phyloP scores from a whole-genome alignment of 305 asterid species.

The Fraxinus sp. region DNA sequence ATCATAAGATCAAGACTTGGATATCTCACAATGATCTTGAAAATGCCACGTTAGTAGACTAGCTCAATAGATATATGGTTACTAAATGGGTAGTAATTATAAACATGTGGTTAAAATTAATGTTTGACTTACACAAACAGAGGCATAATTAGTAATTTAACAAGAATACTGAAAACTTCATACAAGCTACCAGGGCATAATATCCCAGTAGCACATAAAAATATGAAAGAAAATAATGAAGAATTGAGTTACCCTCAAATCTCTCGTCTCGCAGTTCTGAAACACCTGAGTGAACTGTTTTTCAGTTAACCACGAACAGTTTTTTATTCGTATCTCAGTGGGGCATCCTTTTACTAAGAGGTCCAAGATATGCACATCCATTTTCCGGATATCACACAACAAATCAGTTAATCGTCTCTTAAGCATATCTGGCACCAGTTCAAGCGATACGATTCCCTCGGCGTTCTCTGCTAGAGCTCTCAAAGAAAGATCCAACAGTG shows the following conservation, averaged over 20 bases:
- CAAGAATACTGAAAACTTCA: background rate
- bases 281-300: constrained; percentile 45
- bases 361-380: constrained; percentile 43
- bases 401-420: constrained; percentile 48
- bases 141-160: background rate
- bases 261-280: constrained; percentile 36
- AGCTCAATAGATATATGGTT: background rate
- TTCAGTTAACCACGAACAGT: constrained; percentile 72
- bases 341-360: constrained; percentile 65
- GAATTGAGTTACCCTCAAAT: constrained; percentile 50
- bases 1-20: background rate
- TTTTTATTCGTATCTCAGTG: constrained; percentile 62
- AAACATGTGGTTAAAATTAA: background rate
- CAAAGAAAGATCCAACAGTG: constrained; percentile 62
- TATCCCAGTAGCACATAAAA: constrained; percentile 1
- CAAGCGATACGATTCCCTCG: constrained; percentile 61
- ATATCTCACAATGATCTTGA: background rate
- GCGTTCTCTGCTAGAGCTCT: constrained; percentile 62
- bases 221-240: constrained; percentile 16
- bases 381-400: constrained; percentile 59
- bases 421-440: constrained; percentile 57
- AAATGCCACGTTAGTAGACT: background rate
- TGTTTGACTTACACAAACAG: background rate
- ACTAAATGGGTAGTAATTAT: background rate
- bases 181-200: constrained; percentile 1